Base-by-base conservation (phyloP, 768 basidiomycete genomes). In the Boletus sensibilis region DNA sequence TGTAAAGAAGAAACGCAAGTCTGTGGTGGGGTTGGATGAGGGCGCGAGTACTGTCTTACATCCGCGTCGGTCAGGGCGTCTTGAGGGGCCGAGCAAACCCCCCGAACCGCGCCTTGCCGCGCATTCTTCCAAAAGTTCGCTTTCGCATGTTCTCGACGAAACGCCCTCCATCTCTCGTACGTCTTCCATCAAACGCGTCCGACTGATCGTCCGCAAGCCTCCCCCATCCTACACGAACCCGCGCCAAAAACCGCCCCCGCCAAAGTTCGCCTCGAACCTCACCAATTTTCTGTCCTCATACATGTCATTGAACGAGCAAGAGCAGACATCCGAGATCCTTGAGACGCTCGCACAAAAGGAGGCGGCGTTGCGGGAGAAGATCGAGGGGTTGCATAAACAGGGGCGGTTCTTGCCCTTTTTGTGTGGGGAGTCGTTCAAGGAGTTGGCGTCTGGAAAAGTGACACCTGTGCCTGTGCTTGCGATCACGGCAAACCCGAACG, bases 191-290 rank as follows among this genome's bases (percentile, higher is more conserved):
- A 85, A 81, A 66, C 83, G 90, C 50, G 77, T 91, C 46, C 82
- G 70, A 6, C 76, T 88, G 54, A 79, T 90, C 45, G 86, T 92
- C 14, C 81, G 86, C 38, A 75, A 75, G 13, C 90, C 89, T 8
- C 78, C 80, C 1, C 83, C 83, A 3, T 66, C 74, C 2, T 74
- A 84, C 41, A 82, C 91, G 13, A 81, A 87, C 68, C 92, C 88
- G 0, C 68, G 67, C 13, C 94, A 97, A 65, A 76, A 76, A 12
- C 87, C 90, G 1, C 76, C 80, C 0, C 72, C 74, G 0, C 74
- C 85, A 0, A 74, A 74, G 45, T 79, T 81, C 62, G 77, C 77
- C 14, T 75, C 77, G 1, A 87, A 88, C 1, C 69, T 94, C 11
- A 60, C 74, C 10, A 63, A 74, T 1, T 82, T 86, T 52, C 73